Percentiles rank a stretch among this genome's conserved stretches.
Evolutionary conservation across 116 monocot species (phyloP).

Genomic region (Cymodocea nodosa): DNA sequence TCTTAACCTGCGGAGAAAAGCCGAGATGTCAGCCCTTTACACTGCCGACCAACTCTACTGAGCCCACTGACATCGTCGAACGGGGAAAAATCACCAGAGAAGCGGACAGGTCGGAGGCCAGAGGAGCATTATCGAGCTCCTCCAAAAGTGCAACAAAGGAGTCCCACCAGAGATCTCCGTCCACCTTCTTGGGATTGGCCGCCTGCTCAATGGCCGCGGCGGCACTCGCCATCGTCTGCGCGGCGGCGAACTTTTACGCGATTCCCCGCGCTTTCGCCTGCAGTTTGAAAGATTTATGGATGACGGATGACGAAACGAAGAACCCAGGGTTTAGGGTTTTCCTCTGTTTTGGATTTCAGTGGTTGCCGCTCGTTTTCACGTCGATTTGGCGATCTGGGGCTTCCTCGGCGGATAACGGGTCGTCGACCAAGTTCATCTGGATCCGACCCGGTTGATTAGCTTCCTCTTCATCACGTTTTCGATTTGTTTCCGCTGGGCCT

Average conservation of each 20-base stretch:
- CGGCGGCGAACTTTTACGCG: not conserved
- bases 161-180: conserved; percentile 79
- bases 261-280: not conserved
- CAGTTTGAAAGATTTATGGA: not conserved
- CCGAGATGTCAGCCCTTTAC: not conserved
- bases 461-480: too few relatives aligned
- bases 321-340: conserved; percentile 1
- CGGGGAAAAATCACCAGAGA: not conserved
- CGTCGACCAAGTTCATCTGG: too few relatives aligned
- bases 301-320: not conserved
- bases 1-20: conserved; percentile 35
- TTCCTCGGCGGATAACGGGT: too few relatives aligned
- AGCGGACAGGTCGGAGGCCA: conserved; percentile 25
- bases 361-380: too few relatives aligned
- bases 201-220: conserved; percentile 19
- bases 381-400: too few relatives aligned
- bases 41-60: not conserved
- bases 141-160: conserved; percentile 71
- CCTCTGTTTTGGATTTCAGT: too few relatives aligned
- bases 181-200: conserved; percentile 20
- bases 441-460: too few relatives aligned
- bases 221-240: conserved; percentile 36
- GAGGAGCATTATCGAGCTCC: conserved; percentile 47
- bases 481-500: too few relatives aligned
- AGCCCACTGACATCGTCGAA: not conserved